Conservation (phyloP, 1,284 basidiomycete genomes). For the Ustilago trichophora region DNA sequence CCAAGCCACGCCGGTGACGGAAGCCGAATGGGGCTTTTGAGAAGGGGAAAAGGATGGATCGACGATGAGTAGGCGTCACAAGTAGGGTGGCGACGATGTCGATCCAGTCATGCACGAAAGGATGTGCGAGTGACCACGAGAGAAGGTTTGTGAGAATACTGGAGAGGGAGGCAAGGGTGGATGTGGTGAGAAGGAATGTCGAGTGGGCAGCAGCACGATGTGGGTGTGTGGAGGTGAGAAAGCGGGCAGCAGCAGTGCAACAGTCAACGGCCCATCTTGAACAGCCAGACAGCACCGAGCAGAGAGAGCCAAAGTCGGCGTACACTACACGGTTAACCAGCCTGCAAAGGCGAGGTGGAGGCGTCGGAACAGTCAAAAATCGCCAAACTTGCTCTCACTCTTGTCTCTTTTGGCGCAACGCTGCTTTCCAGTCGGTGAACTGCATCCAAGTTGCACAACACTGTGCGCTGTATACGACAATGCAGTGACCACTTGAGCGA, state of each 20-base stretch:
- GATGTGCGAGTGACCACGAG: background rate
- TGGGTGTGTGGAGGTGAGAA: slow-evolving; percentile 34
- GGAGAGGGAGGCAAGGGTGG: too few species aligned
- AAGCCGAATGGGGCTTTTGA: background rate
- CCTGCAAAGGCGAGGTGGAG: slow-evolving; percentile 6
- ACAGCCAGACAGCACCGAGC: slow-evolving; percentile 3
- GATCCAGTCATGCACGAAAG: background rate
- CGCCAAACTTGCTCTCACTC: too few species aligned
- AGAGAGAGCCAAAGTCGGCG: background rate
- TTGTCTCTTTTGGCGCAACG: too few species aligned
- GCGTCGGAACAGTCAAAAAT: slow-evolving; percentile 16
- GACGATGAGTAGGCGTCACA: background rate
- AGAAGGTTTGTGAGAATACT: too few species aligned
- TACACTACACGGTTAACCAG: background rate
- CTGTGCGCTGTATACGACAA: too few species aligned
- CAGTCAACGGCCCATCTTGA: too few species aligned
- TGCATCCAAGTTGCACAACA: too few species aligned
- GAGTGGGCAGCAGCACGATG: background rate
- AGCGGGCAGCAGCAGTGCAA: background rate
- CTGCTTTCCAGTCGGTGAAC: too few species aligned
- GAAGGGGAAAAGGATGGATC: background rate
- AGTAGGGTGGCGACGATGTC: background rate
- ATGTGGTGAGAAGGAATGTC: slow-evolving; percentile 42
- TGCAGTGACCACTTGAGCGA: too few species aligned
- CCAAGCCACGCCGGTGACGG: slow-evolving; percentile 1